Percentiles rank a stretch among this genome's conserved stretches.
These are phyloP conservation scores for Perilla frutescens DNA, from an alignment of 257 asterid genomes.

Conservation along the genomic window DNA sequence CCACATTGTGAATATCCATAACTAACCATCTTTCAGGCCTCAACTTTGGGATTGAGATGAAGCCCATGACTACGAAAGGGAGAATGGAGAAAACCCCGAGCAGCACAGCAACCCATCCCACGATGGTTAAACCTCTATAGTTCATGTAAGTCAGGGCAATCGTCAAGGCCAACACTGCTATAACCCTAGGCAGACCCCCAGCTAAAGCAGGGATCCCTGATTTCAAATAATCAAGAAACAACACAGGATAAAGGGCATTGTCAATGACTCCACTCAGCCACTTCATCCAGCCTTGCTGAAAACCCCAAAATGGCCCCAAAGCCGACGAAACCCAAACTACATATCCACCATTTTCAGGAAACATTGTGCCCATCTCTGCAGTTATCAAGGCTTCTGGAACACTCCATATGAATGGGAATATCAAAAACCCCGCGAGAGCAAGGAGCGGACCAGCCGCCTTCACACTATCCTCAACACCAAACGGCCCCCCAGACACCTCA, in stretches of 20 bases:
- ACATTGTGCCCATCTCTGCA: conserved; percentile 75
- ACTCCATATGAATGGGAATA: conserved; percentile 65
- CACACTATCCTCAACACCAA: conserved; percentile 63
- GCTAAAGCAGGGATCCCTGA: conserved; percentile 60
- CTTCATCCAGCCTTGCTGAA: conserved; percentile 74
- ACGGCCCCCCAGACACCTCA: conserved; percentile 66
- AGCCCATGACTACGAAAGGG: conserved; percentile 64
- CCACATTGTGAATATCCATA: conserved; percentile 46
- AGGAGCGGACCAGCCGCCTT: conserved; percentile 65
- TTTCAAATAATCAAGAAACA: conserved; percentile 61
- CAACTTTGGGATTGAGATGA: conserved; percentile 55
- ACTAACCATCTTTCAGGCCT: conserved; percentile 59
- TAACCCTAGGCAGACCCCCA: conserved; percentile 51
- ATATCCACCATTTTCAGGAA: conserved; percentile 68
- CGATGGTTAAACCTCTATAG: conserved; percentile 62
- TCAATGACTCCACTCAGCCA: conserved; percentile 73
- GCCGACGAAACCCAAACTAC: conserved; percentile 71
- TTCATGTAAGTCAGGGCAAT: conserved; percentile 57
- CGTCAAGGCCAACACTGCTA: conserved; percentile 52
- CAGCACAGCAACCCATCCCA: conserved; percentile 65
- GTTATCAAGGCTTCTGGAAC: conserved; percentile 66
- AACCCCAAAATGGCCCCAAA: conserved; percentile 69
- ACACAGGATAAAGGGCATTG: conserved; percentile 60
- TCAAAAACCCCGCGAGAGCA: conserved; percentile 54
- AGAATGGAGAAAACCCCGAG: conserved; percentile 59